phyloP scores from a whole-genome alignment of 352 stramenopile species.

The Pythium grandisporangium region DNA sequence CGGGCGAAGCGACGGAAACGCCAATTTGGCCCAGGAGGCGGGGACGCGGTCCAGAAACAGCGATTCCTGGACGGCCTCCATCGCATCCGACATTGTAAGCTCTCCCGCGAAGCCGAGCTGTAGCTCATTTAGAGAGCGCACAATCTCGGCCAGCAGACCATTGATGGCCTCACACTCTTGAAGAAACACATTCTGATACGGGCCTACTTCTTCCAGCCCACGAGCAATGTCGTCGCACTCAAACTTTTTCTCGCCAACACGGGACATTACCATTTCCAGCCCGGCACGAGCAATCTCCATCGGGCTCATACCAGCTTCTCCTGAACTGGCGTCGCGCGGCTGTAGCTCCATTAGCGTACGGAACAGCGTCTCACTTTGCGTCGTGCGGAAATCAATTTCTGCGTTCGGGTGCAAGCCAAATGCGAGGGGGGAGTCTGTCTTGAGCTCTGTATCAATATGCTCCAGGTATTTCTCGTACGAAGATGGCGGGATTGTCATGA shows the following conservation, averaged over 20 bases:
- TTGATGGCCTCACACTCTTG: conserved; percentile 99
- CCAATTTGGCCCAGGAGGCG: conserved; percentile 91
- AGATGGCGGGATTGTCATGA: conserved; percentile 85
- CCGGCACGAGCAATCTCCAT: conserved; percentile 87
- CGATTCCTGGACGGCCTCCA: conserved; percentile 93
- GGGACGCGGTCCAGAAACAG: conserved; percentile 93
- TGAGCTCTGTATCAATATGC: conserved; percentile 95
- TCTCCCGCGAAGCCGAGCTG: conserved; percentile 95
- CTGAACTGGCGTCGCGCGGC: conserved; percentile 78
- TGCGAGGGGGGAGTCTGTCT: conserved; percentile 93
- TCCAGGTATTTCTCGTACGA: conserved; percentile 97
- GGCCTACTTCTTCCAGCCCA: conserved; percentile 90
- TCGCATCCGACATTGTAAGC: conserved; percentile 96
- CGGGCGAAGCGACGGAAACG: conserved; percentile 89
- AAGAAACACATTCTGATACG: conserved; percentile 97
- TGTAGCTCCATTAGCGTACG: conserved; percentile 95
- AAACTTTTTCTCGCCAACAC: conserved; percentile 96
- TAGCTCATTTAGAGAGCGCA: conserved; percentile 95
- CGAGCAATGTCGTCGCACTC: conserved; percentile 94
- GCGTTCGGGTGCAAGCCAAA: conserved; percentile 98
- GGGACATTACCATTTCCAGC: conserved; percentile 90
- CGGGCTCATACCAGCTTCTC: conserved; percentile 87
- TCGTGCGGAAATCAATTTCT: conserved; percentile 97
- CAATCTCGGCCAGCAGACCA: conserved; percentile 91
- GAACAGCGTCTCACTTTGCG: conserved; percentile 94